Evolutionary conservation across 169 alveolate species (phyloP).

Genomic region (Eimeria acervulina): DNA sequence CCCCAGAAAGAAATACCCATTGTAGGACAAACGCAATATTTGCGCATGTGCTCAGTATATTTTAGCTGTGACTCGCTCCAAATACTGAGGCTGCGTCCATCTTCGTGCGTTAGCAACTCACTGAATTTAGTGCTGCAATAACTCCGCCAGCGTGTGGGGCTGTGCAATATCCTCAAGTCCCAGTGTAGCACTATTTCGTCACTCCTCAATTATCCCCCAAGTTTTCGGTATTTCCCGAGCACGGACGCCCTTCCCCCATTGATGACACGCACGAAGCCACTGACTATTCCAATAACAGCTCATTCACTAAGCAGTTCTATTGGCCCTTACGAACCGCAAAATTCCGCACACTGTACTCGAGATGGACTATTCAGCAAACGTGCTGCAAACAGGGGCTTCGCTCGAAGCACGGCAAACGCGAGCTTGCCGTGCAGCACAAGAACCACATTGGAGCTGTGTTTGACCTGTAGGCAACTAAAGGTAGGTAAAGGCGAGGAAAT

Average conservation of each 20-base stretch:
- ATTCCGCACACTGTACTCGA: too few species aligned
- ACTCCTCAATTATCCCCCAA: too few species aligned
- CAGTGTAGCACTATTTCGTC: background rate
- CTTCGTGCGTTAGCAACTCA: background rate
- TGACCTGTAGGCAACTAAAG: background rate
- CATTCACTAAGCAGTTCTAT: background rate
- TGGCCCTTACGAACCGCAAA: too few species aligned
- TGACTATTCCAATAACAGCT: too few species aligned
- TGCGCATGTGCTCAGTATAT: background rate
- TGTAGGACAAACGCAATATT: background rate
- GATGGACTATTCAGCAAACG: background rate
- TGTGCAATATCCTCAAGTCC: background rate
- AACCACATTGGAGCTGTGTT: background rate
- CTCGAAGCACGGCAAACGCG: conserved; percentile 16
- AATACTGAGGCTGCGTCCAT: background rate
- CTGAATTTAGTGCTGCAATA: background rate
- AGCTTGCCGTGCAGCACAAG: conserved; percentile 2
- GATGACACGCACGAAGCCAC: background rate
- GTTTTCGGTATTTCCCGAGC: background rate
- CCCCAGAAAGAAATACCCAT: background rate
- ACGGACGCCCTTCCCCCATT: background rate
- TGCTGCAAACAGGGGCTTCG: background rate
- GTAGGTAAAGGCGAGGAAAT: background rate
- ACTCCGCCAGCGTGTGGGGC: background rate
- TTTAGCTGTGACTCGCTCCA: background rate